Evolutionary conservation across 2,329 filamentous ascomycete genomes (phyloP).

Genomic region (Hirsutella thompsonii): DNA sequence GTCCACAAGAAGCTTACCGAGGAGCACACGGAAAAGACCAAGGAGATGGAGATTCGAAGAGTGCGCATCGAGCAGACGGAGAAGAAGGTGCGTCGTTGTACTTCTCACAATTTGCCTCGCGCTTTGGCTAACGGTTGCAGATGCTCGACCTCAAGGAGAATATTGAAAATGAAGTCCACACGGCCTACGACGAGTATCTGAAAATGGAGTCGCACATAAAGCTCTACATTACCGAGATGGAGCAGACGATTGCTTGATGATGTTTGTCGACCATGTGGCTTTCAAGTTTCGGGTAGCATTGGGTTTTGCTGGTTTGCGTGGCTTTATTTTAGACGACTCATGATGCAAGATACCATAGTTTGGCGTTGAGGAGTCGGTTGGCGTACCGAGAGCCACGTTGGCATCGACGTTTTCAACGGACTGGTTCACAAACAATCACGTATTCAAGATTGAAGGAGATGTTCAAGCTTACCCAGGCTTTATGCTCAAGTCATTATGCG

Average conservation of each 20-base stretch:
- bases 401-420: not conserved
- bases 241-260: constrained; percentile 56
- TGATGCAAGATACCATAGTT: constrained; percentile 2
- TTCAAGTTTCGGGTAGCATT: not conserved
- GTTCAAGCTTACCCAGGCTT: too few relatives aligned
- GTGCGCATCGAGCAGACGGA: constrained; percentile 97
- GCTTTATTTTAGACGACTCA: not conserved
- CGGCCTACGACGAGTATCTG: constrained; percentile 84
- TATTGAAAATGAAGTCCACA: constrained; percentile 87
- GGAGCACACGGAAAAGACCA: constrained; percentile 74
- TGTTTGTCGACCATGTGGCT: not conserved
- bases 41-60: constrained; percentile 81
- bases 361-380: constrained; percentile 1
- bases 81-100: constrained; percentile 61
- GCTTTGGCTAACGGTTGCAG: constrained; percentile 41
- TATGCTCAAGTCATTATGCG: not conserved
- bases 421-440: too few relatives aligned
- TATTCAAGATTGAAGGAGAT: too few relatives aligned
- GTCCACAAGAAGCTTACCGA: constrained; percentile 72
- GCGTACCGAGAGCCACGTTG: too few relatives aligned
- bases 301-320: not conserved
- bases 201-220: constrained; percentile 97
- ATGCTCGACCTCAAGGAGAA: constrained; percentile 97
- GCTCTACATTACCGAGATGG: constrained; percentile 98
- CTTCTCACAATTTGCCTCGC: too few relatives aligned